Conservation (phyloP, 2,329 filamentous ascomycete genomes). For the Fusarium sp. region DNA sequence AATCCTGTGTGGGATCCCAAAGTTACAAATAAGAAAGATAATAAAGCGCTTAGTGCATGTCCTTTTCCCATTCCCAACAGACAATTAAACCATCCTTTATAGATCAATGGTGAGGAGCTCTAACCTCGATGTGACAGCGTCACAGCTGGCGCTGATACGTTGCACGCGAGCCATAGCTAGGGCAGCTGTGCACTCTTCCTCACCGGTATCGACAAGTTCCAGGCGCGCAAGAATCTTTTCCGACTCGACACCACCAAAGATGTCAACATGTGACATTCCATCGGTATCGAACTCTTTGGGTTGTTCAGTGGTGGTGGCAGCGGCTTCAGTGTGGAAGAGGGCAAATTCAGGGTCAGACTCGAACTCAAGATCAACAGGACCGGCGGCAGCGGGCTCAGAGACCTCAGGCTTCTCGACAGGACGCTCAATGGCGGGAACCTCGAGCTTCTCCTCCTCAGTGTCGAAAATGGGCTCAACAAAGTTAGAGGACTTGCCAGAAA, state of each 20-base stretch:
- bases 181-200: constrained; percentile 61
- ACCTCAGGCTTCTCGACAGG: constrained; percentile 56
- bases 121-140: constrained; percentile 54
- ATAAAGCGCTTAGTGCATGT: constrained; percentile 44
- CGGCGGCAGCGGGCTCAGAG: constrained; percentile 47
- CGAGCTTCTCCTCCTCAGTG: constrained; percentile 67
- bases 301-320: constrained; percentile 41
- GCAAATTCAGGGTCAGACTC: constrained; percentile 74
- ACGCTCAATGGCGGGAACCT: constrained; percentile 66
- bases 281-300: constrained; percentile 60
- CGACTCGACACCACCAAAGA: constrained; percentile 68
- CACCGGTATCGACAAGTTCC: constrained; percentile 72
- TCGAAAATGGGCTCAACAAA: constrained; percentile 62
- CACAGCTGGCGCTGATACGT: constrained; percentile 59
- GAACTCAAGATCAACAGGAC: constrained; percentile 65
- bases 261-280: constrained; percentile 55
- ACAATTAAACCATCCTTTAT: constrained; percentile 35
- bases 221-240: constrained; percentile 75
- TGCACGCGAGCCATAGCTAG: constrained; percentile 65
- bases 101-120: constrained; percentile 55
- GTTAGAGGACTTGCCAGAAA: constrained; percentile 79
- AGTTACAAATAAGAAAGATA: constrained; percentile 41
- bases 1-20: constrained; percentile 40
- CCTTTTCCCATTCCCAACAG: constrained; percentile 17
- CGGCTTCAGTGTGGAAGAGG: constrained; percentile 66